Conservation (phyloP, 2,329 filamentous ascomycete genomes). For the Didymellaceae sp. region DNA sequence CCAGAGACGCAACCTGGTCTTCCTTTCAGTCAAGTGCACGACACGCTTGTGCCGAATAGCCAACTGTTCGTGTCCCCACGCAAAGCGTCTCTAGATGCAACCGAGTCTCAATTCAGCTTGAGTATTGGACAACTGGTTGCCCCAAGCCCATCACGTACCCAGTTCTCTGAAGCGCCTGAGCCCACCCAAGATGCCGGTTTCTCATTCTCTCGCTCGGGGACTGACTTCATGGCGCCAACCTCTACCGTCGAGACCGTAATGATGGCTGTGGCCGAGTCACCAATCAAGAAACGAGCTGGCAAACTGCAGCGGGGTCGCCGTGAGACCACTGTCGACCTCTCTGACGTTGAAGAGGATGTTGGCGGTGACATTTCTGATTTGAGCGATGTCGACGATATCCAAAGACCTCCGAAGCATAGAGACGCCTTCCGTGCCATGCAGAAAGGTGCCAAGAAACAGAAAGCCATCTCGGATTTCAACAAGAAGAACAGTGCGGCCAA, state of each 20-base stretch:
- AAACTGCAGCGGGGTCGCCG: constrained; percentile 58
- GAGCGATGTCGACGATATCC: constrained; percentile 35
- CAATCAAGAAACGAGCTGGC: constrained; percentile 67
- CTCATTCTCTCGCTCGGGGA: constrained; percentile 70
- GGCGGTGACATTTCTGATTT: constrained; percentile 23
- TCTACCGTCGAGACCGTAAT: constrained; percentile 77
- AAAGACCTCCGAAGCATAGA: constrained; percentile 47
- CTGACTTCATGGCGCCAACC: constrained; percentile 66
- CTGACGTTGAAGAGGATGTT: constrained; percentile 55
- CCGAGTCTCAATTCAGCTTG: constrained; percentile 35
- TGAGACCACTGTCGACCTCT: constrained; percentile 48
- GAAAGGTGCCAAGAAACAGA: constrained; percentile 66
- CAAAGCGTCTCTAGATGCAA: constrained; percentile 27
- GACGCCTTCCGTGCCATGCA: constrained; percentile 75
- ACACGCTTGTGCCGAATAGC: constrained; percentile 62
- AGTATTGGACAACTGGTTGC: constrained; percentile 48
- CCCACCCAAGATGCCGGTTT: constrained; percentile 84
- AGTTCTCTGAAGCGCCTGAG: constrained; percentile 73
- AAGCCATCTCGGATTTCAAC: constrained; percentile 65
- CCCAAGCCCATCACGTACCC: constrained; percentile 57
- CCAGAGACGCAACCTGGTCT: constrained; percentile 63
- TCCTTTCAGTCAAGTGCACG: constrained; percentile 66
- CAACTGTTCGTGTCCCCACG: constrained; percentile 52
- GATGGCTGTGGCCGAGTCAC: constrained; percentile 65
- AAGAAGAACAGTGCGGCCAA: constrained; percentile 87